These are phyloP conservation scores for Metroxylon sagu DNA, from an alignment of 176 grass and related monocot species.

Conservation along the genomic window DNA sequence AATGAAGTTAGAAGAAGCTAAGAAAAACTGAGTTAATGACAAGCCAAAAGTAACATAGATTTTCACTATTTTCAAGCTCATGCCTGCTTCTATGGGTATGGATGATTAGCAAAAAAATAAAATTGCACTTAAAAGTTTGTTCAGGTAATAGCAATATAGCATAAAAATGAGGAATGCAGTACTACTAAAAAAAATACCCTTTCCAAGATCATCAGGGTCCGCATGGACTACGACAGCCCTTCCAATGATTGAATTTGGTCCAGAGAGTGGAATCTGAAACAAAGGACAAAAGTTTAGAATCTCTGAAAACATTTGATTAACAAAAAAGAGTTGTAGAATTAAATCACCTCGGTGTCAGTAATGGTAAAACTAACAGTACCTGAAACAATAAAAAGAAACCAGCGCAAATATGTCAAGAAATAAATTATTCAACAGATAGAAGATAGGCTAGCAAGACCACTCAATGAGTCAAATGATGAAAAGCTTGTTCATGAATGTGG, in stretches of 20 bases:
- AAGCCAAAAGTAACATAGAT: too few species aligned
- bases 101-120: too few species aligned
- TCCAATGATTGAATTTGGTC: conserved; percentile 54
- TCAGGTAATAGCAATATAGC: too few species aligned
- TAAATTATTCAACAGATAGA: background rate
- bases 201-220: conserved; percentile 71
- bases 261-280: conserved; percentile 46
- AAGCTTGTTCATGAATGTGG: background rate
- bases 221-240: conserved; percentile 76
- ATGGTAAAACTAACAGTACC: conserved; percentile 46
- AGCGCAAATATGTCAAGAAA: background rate
- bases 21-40: too few species aligned
- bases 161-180: background rate
- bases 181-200: conserved; percentile 29
- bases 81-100: too few species aligned
- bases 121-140: too few species aligned
- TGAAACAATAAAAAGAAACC: conserved; percentile 17
- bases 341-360: conserved; percentile 40
- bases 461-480: background rate
- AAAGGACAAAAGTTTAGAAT: background rate
- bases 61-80: too few species aligned
- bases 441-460: background rate
- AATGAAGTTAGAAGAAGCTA: too few species aligned
- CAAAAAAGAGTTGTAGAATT: background rate
- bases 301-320: too few species aligned